Evolutionary conservation across 768 basidiomycete species (phyloP), one percentile per base, ranked within the genome.

Genomic region (Pleurotus djamor): DNA sequence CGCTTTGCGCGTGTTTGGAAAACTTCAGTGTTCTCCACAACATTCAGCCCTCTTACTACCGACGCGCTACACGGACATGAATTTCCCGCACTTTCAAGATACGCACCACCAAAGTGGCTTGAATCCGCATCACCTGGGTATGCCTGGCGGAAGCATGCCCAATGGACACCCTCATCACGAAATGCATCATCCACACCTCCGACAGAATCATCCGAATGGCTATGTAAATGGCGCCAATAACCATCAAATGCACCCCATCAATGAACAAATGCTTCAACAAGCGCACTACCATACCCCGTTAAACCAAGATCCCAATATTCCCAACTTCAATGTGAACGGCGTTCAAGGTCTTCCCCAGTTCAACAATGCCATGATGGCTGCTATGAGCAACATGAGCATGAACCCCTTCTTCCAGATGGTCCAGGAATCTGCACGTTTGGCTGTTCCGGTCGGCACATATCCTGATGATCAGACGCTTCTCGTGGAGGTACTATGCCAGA

Each of bases 391-490:
- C 57, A 21, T 60, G 54, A 48, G 38, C 38, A 56, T 56, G 54
- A 34, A 14, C 21, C 71, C 77, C 2, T 74, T 78, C 58, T 61
- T 87, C 35, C 83, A 86, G 63, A 67, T 87, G 32, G 69, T 86
- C 44, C 84, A 86, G 60, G 84, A 86, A 60, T 80, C 83, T 37
- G 71, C 82, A 32, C 73, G 79, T 5, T 72, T 87, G 63, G 83
- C 79, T 35, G 71, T 76, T 13, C 87, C 87, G 5, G 85, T 74
- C 66, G 83, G 68, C 41, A 72, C 72, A 38, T 74, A 79, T 16
- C 50, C 7, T 6, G 57, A 64, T 34, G 89, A 91, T 66, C 88
- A 91, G 52, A 78, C 79, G 10, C 67, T 81, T 5, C 78, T 91
- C 17, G 76, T 88, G 10, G 77, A 79, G 62, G 78, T 81, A 6